Base-by-base conservation (phyloP, 2,329 filamentous ascomycete species). In the Trichocomaceae sp. region DNA sequence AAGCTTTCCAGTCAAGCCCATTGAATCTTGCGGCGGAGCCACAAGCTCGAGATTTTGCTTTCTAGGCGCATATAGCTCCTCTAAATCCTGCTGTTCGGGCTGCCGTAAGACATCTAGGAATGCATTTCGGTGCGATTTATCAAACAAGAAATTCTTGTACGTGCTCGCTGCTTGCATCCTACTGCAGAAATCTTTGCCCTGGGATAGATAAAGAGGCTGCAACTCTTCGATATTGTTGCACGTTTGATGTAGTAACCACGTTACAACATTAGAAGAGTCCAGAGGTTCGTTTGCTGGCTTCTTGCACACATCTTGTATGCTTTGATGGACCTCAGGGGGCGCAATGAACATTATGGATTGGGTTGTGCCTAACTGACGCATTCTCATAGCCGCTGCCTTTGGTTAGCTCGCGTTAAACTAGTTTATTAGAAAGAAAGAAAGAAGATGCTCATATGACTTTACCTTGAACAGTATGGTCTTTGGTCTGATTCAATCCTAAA, bases 231-330 rank as follows among this genome's bases (percentile, higher is more conserved):
- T 84, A 0, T 69, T 75, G 7, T 71, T 66, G 56, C 84, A 88
- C 0, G 83, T 85, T 52, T 86, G 81, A 45, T 84, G 75, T 0
- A 88, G 72, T 0, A 87, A 74, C 85, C 85, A 87, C 3, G 65
- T 61, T 1, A 86, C 69, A 9, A 84, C 79, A 53, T 83, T 75
- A 2, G 64, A 63, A 0, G 80, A 83, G 50, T 78, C 66, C 1
- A 79, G 55, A 0, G 2, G 4, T 7, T 69, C 62, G 0, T 37
- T 26, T 0, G 50, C 20, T 0, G 45, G 58, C 47, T 76, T 74
- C 0, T 62, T 55, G 13, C 71, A 64, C 0, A 77, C 50, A 54
- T 83, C 79, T 0, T 79, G 60, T 31, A 87, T 84, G 57, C 78
- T 83, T 26, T 82, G 79, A 33, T 85, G 75, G 0, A 86, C 83